Percentiles rank a stretch among this genome's conserved stretches.
Evolutionary conservation across 805 yeast genomes (phyloP).

Genomic region (Metschnikowia kunwiensis): DNA sequence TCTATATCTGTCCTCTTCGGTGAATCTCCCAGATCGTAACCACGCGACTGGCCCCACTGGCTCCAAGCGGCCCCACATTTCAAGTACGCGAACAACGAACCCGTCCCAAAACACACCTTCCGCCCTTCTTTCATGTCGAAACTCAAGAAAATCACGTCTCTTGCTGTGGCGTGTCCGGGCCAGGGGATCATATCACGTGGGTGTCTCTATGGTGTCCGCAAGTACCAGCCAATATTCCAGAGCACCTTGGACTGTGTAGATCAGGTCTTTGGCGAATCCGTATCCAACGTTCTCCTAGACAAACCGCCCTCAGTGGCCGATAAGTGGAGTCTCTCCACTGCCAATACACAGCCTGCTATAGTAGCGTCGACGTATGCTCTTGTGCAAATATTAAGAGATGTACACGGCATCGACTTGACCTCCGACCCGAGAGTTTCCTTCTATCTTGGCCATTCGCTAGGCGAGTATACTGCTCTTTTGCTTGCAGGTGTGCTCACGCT

Average conservation of each 20-base stretch:
- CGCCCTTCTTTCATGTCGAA: neutral
- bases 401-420: conserved; percentile 17
- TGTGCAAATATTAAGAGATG: conserved; percentile 5
- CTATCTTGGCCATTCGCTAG: conserved; percentile 20
- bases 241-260: conserved; percentile 15
- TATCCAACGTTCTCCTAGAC: conserved; percentile 12
- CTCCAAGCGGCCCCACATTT: neutral
- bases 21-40: too few species aligned
- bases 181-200: conserved; percentile 20
- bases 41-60: too few species aligned
- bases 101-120: neutral
- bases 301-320: conserved; percentile 11
- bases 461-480: conserved; percentile 19
- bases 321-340: conserved; percentile 17
- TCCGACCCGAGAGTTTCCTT: conserved; percentile 12
- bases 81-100: neutral
- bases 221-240: conserved; percentile 10
- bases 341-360: conserved; percentile 54
- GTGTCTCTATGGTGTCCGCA: conserved; percentile 11
- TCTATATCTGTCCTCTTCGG: too few species aligned
- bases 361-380: conserved; percentile 34
- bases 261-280: conserved; percentile 11
- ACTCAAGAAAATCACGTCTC: neutral
- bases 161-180: conserved; percentile 21
- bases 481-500: conserved; percentile 16